These are phyloP conservation scores for Cylindrotheca fusiformis DNA, from an alignment of 108 stramenopile genomes.

Conservation along the genomic window DNA sequence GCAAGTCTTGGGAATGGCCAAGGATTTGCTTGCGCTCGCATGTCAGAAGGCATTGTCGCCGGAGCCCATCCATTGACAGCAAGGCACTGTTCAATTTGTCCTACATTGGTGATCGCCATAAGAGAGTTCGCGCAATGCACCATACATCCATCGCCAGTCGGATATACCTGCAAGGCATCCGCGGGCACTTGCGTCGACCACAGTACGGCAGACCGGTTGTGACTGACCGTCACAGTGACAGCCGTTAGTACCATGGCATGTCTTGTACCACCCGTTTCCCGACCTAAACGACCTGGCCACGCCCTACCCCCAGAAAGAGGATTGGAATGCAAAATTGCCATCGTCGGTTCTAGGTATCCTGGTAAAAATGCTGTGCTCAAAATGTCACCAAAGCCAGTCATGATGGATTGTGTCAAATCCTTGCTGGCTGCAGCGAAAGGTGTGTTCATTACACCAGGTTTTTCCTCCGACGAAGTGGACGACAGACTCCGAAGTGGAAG, in stretches of 20 bases:
- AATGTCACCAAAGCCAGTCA: constrained; percentile 84
- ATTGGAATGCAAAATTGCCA: constrained; percentile 74
- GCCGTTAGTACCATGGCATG: constrained; percentile 68
- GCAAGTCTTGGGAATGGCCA: constrained; percentile 69
- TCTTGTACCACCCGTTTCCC: constrained; percentile 53
- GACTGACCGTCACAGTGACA: constrained; percentile 63
- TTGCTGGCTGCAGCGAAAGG: background rate
- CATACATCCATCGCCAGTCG: constrained; percentile 33
- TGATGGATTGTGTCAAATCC: constrained; percentile 21
- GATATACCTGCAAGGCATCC: constrained; percentile 57
- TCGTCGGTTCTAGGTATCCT: constrained; percentile 75
- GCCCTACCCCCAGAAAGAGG: constrained; percentile 46
- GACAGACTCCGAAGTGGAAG: constrained; percentile 59
- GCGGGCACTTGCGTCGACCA: constrained; percentile 79
- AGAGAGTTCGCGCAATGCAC: constrained; percentile 72
- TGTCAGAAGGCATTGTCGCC: constrained; percentile 46
- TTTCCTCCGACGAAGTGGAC: background rate
- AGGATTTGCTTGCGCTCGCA: constrained; percentile 54
- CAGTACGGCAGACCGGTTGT: constrained; percentile 71
- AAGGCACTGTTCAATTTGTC: constrained; percentile 58
- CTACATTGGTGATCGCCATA: constrained; percentile 55
- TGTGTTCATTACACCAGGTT: background rate
- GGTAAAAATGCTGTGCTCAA: constrained; percentile 55
- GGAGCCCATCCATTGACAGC: constrained; percentile 83
- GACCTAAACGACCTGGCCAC: constrained; percentile 69